Evolutionary conservation across 352 stramenopile species (phyloP), one percentile per base, ranked within the genome.

Genomic region (Aphanomyces astaci): DNA sequence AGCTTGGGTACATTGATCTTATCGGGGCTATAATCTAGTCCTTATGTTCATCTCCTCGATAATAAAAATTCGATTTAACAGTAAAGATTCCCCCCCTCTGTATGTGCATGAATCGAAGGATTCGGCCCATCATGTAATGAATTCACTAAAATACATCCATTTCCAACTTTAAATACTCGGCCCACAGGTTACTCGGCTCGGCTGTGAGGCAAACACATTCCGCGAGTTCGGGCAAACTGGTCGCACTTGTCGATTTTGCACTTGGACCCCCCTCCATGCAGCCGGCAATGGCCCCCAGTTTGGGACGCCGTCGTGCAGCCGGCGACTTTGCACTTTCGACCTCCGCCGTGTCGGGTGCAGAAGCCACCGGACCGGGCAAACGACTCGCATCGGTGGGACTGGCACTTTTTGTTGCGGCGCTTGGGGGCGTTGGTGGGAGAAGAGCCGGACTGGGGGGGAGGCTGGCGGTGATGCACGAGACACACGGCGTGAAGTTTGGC

Each of bases 221-320:
- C 51, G 15, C 27, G 51, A 10, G 30, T 25, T 9, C 51, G 51
- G 2, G 51, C 51, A 36, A 59, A 59, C n/a, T 59, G 51, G 51
- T 59, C 51, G 51, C 51, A 59, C 0, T 59, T 30, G 7, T 22
- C 19, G 7, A 32, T 19, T 59, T 59, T 59, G 51, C 51, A 59
- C 51, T 76, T 71, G 28, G 82, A 78, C 11, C 84, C 82, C n/a
- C 82, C 84, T 39, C 82, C 84, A 67, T 92, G 82, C 10, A 78
- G 70, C 27, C 89, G 75, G 63, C 84, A 92, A 17, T 81, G 73
- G 0, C 84, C 84, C 9, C 76, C 73, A 4, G 82, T 81, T 15
- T 81, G 81, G 67, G 89, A 82, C 39, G 84, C 82, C 69, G 87
- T 89, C 59, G 78, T 74, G 64, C 84, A 92, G 48, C 81, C 86